phyloP scores from a whole-genome alignment of 1,139 yeast genomes.

The Geotrichum carabidarum region DNA sequence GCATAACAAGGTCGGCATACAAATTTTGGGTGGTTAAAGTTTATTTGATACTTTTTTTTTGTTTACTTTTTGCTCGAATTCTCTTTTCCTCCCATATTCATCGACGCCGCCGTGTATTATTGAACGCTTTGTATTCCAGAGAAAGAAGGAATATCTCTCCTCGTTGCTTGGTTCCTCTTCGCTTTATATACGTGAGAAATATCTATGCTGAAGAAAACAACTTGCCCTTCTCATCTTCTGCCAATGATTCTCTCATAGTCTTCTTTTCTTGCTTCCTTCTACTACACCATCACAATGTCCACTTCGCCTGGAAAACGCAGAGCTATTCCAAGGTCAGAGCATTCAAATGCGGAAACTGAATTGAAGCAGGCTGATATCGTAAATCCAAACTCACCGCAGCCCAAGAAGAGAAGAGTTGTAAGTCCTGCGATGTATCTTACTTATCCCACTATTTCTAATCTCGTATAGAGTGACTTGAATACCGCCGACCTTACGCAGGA shows the following conservation, averaged over 20 bases:
- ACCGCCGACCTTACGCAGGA: constrained; percentile 27
- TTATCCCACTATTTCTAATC: background rate
- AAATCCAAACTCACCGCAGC: background rate
- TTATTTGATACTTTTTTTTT: background rate
- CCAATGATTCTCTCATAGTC: background rate
- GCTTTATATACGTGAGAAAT: background rate
- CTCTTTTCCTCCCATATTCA: background rate
- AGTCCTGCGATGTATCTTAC: background rate
- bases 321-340: constrained; percentile 5
- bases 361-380: background rate
- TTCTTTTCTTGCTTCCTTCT: background rate
- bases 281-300: background rate
- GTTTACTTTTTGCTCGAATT: background rate
- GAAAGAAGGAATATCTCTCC: background rate
- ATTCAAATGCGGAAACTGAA: background rate
- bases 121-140: background rate
- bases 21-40: background rate
- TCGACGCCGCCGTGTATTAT: background rate
- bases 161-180: background rate
- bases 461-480: constrained; percentile 2
- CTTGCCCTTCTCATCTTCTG: background rate
- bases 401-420: constrained; percentile 6
- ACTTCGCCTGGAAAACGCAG: constrained; percentile 9
- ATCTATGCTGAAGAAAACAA: background rate
- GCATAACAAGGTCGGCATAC: background rate